Base-by-base conservation (phyloP, 108 stramenopile genomes). In the Licmophora abbreviata region DNA sequence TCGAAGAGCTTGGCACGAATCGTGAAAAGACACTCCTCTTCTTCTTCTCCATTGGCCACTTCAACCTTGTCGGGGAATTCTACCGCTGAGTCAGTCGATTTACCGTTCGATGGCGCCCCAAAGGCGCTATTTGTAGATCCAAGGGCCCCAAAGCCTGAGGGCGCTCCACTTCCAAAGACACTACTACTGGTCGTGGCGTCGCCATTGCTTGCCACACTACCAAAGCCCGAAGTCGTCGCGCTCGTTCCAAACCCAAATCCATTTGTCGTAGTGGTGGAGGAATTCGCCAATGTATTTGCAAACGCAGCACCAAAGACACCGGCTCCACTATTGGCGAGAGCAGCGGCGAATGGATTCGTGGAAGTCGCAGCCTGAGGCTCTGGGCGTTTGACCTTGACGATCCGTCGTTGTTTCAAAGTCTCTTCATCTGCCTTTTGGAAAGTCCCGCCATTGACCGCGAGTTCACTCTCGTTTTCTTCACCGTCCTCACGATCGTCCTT, bases 31-130 rank as follows among this genome's bases (percentile, higher is more conserved):
- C 51, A 55, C 33, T 77, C 51, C 48, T 82, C 77, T 46, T 74
- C 64, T 56, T 82, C 69, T 62, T 86, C 84, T 26, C 84, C 84
- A 44, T 79, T 86, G 0, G 61, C 48, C 33, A 74, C n/a, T 1
- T 74, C 54, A 24, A 59, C 53, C 5, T 51, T 6, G 14, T 53
- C 49, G 1, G 71, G 64, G 3, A 63, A 31, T 36, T 37, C 37
- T 25, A 28, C 41, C 23, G 21, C 30, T 43, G 38, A 11, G n/a
- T 28, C 44, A 17, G 15, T n/a, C 21, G 32, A 29, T 36, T 43
- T 34, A 31, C 26, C 42, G 26, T 18, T 24, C 4, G 17, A 20
- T 51, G 30, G 22, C 4, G 50, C 15, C 30, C 15, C 4, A n/a
- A 31, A 51, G 2, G 50, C 18, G 14, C 30, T n/a, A 51, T 17